Base-by-base conservation (phyloP, 306 rosid genomes). In the Quercus suber region DNA sequence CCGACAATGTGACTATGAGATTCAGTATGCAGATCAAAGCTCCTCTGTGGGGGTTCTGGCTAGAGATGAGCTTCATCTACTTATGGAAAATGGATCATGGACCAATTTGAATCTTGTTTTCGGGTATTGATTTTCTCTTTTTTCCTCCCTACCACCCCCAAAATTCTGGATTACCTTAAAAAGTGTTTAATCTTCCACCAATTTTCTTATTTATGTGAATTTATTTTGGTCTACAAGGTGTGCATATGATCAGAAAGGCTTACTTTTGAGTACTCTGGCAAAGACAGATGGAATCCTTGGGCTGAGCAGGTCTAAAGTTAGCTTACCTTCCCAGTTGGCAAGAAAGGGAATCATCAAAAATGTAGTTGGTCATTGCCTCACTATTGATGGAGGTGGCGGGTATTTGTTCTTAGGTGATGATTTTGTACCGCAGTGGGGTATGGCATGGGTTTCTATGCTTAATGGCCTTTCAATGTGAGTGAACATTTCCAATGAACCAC, bases 171-270 rank as follows among this genome's bases (percentile, higher is more conserved):
- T 7, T 65, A 14, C 73, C 20, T 2, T 30, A 2, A n/a, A 49
- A 28, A 49, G 55, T 60, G 21, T 72, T 56, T 69, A 57, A 23
- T 80, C 27, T 65, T 11, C 14, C 28, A 70, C 57, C 25, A 27
- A 61, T 70, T 33, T 79, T 60, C 43, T 90, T 84, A 92, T 78
- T 55, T 25, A 14, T 3, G 5, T 69, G 11, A 18, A 27, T 55
- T 35, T 25, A 61, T 76, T 79, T 84, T 78, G 75, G 17, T 20
- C 75, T 58, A 33, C 35, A 76, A 90, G 97, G 88, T 92, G 97
- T 87, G 97, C 90, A 69, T 92, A 92, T 88, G 97, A 92, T 90
- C 97, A 90, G 82, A 91, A 85, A 87, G 96, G 96, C 76, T 75
- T 67, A 14, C 89, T 90, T 71, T 81, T 90, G 79, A 88, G 85